phyloP scores from a whole-genome alignment of 2,329 filamentous ascomycete genomes.

The Trichoderma sp. region DNA sequence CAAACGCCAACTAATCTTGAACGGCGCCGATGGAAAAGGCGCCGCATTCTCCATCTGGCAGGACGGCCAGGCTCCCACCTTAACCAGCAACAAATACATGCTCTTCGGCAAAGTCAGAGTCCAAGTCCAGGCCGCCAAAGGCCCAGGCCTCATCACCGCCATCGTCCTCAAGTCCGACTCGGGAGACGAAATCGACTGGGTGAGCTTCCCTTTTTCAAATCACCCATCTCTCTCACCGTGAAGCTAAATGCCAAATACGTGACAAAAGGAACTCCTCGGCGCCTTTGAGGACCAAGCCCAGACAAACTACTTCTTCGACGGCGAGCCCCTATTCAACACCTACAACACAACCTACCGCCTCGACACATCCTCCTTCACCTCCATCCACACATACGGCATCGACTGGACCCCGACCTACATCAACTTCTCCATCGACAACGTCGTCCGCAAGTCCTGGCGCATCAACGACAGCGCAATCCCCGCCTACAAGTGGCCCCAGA shows the following conservation, averaged over 20 bases:
- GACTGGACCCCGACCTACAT: constrained; percentile 65
- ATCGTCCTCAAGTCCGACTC: constrained; percentile 75
- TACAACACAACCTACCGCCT: constrained; percentile 54
- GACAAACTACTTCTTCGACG: constrained; percentile 79
- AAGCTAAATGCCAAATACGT: not conserved
- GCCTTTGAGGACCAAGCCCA: constrained; percentile 60
- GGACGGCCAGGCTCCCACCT: constrained; percentile 59
- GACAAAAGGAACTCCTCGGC: constrained; percentile 33
- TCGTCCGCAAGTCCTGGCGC: constrained; percentile 35
- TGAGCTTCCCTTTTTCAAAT: constrained; percentile 15
- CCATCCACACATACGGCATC: constrained; percentile 65
- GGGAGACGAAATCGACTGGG: constrained; percentile 68
- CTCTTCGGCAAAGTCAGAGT: constrained; percentile 80
- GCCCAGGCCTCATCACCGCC: constrained; percentile 75
- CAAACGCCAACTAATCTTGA: constrained; percentile 33
- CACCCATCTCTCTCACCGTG: not conserved
- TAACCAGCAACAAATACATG: constrained; percentile 73
- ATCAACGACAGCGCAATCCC: constrained; percentile 47
- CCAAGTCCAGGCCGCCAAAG: constrained; percentile 68
- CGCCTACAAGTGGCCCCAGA: constrained; percentile 62
- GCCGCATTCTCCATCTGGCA: constrained; percentile 57
- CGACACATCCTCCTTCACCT: constrained; percentile 39
- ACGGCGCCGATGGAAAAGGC: constrained; percentile 34
- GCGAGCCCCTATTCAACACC: constrained; percentile 54
- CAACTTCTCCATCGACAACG: constrained; percentile 61